Evolutionary conservation across 179 eudicot species (phyloP).

Genomic region (Silene noctiflora): DNA sequence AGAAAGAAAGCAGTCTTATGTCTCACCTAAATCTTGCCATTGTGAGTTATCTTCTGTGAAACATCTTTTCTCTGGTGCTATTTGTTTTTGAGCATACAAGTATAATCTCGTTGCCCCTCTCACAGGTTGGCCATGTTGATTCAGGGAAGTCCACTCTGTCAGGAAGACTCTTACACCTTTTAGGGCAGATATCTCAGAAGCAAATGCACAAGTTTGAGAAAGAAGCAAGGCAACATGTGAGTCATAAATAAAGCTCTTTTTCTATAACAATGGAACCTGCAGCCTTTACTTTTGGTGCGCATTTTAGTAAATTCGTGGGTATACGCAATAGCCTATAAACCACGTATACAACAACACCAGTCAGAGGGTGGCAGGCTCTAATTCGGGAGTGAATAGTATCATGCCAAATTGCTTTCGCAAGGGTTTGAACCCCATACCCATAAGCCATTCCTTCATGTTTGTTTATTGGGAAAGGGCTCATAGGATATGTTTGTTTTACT

Average conservation of each 20-base stretch:
- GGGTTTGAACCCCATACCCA: not conserved
- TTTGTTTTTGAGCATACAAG: not conserved
- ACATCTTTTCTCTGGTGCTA: conserved; percentile 8
- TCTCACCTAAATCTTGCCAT: conserved; percentile 87
- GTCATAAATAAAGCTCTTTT: conserved; percentile 9
- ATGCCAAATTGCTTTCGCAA: not conserved
- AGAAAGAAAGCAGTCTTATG: conserved; percentile 42
- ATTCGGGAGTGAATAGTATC: not conserved
- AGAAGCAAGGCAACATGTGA: conserved; percentile 81
- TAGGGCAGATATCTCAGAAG: conserved; percentile 76
- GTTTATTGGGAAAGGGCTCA: not conserved
- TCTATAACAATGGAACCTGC: not conserved
- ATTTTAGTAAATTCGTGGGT: no score
- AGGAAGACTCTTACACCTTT: conserved; percentile 87
- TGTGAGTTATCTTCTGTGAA: conserved; percentile 44
- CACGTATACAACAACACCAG: not conserved
- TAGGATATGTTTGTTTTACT: conserved; percentile 7
- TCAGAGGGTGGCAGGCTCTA: not conserved
- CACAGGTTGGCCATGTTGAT: conserved; percentile 98
- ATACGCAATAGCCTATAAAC: not conserved
- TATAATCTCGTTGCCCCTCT: conserved; percentile 17
- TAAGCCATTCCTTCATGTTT: not conserved
- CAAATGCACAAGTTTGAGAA: conserved; percentile 91
- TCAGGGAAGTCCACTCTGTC: conserved; percentile 98
- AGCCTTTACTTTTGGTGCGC: not conserved